These are phyloP conservation scores for Nephelium lappaceum DNA, from an alignment of 345 rosid genomes.

Conservation along the genomic window DNA sequence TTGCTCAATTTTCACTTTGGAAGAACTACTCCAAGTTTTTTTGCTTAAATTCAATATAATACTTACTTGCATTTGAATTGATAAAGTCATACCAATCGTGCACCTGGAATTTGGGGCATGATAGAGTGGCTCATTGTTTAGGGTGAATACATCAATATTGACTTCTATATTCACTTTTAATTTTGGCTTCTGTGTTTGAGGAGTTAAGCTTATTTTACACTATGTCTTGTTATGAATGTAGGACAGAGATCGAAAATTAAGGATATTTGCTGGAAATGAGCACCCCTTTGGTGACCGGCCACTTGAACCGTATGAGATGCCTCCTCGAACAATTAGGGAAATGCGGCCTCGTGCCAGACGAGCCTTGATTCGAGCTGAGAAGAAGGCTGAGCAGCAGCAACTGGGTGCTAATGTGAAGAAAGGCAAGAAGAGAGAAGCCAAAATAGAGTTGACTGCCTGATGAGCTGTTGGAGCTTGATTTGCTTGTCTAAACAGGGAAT, in stretches of 20 bases:
- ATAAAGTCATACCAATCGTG: too few species aligned
- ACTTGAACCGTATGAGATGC: constrained; percentile 73
- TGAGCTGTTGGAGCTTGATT: constrained; percentile 3
- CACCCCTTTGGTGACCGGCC: constrained; percentile 88
- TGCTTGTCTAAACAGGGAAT: not conserved
- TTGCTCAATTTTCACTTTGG: too few species aligned
- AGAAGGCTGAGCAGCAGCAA: constrained; percentile 73
- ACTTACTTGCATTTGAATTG: not conserved
- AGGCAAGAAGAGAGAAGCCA: constrained; percentile 55
- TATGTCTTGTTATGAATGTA: constrained; percentile 36
- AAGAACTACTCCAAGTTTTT: too few species aligned
- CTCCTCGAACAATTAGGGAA: constrained; percentile 82
- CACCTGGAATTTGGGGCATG: not conserved
- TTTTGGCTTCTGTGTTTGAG: not conserved
- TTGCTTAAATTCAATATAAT: too few species aligned
- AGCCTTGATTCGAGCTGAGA: constrained; percentile 88
- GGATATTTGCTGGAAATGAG: constrained; percentile 81
- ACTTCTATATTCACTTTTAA: not conserved
- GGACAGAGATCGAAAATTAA: constrained; percentile 93
- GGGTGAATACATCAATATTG: not conserved
- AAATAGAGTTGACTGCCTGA: constrained; percentile 41
- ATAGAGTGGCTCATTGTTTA: not conserved
- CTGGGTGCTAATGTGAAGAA: constrained; percentile 43
- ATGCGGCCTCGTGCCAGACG: constrained; percentile 95
- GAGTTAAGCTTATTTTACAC: not conserved